Evolutionary conservation across 352 stramenopile species (phyloP).

Genomic region (Peronospora destructor): DNA sequence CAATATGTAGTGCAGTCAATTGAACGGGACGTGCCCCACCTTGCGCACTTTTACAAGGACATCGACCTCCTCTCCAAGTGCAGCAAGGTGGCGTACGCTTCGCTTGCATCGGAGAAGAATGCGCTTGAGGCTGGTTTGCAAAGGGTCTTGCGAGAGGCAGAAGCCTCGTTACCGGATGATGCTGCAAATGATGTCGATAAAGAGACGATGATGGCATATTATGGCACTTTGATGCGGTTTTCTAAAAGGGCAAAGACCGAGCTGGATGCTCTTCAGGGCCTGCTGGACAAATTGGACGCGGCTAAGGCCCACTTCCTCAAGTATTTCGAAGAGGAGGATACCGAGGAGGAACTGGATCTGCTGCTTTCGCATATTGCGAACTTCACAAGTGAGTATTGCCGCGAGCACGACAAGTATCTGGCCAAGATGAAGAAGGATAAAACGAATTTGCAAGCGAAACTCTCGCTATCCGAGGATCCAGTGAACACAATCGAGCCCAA

Average conservation of each 20-base stretch:
- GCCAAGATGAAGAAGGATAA: conserved; percentile 41
- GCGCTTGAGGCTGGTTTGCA: conserved; percentile 56
- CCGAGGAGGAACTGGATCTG: conserved; percentile 68
- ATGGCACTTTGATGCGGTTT: conserved; percentile 50
- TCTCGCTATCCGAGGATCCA: conserved; percentile 26
- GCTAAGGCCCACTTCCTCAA: conserved; percentile 68
- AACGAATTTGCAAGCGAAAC: conserved; percentile 29
- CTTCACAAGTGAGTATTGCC: conserved; percentile 66
- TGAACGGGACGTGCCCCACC: conserved; percentile 66
- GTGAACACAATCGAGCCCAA: conserved; percentile 23
- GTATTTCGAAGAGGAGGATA: conserved; percentile 82
- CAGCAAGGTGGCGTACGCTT: conserved; percentile 61
- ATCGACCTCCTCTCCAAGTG: conserved; percentile 70
- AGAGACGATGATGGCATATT: conserved; percentile 29
- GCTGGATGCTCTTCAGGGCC: conserved; percentile 37
- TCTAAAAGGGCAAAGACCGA: conserved; percentile 55
- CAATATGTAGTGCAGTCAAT: conserved; percentile 85
- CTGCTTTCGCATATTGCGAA: conserved; percentile 66
- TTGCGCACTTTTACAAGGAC: conserved; percentile 69
- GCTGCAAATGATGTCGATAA: conserved; percentile 25
- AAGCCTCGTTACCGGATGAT: conserved; percentile 21
- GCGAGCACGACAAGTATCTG: conserved; percentile 64
- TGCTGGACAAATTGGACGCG: conserved; percentile 49
- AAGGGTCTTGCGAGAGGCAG: conserved; percentile 44
- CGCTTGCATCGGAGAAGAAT: conserved; percentile 64